These are phyloP conservation scores for Truncatella angustata DNA, from an alignment of 2,329 filamentous ascomycete species.

Conservation along the genomic window DNA sequence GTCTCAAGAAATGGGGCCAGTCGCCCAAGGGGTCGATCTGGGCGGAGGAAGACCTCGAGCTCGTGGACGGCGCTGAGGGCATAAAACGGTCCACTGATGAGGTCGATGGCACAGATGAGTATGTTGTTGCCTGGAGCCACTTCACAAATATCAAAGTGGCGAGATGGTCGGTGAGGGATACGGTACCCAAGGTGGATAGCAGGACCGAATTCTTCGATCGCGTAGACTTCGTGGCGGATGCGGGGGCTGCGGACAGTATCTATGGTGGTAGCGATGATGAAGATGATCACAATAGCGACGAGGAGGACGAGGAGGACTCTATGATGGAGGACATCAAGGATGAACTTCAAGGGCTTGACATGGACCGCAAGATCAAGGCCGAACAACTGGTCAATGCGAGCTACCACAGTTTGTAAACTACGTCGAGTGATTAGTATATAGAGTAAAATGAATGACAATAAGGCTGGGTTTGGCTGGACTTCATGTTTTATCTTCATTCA, in stretches of 20 bases:
- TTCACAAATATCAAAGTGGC: slow-evolving; percentile 4
- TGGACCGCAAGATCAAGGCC: background rate
- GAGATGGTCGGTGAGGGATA: background rate
- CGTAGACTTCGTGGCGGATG: slow-evolving; percentile 1
- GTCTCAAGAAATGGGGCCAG: slow-evolving; percentile 2
- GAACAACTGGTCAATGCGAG: too few species aligned
- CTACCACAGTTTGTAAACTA: too few species aligned
- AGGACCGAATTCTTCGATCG: background rate
- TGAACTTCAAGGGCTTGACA: slow-evolving; percentile 1
- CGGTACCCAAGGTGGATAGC: background rate
- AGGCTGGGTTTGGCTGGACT: too few species aligned
- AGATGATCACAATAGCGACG: background rate
- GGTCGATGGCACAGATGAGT: background rate
- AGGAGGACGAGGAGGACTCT: slow-evolving; percentile 4
- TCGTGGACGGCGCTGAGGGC: background rate
- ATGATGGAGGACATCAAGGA: background rate
- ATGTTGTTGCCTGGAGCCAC: background rate
- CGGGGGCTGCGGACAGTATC: background rate
- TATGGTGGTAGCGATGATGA: background rate
- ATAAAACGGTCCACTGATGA: background rate
- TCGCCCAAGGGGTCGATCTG: background rate
- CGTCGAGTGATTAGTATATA: too few species aligned
- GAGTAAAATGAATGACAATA: too few species aligned
- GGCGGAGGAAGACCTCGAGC: background rate
- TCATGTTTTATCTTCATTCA: too few species aligned